Evolutionary conservation across 768 basidiomycete genomes (phyloP), one percentile per base, ranked within the genome.

Genomic region (Leucocoprinus leucothites): DNA sequence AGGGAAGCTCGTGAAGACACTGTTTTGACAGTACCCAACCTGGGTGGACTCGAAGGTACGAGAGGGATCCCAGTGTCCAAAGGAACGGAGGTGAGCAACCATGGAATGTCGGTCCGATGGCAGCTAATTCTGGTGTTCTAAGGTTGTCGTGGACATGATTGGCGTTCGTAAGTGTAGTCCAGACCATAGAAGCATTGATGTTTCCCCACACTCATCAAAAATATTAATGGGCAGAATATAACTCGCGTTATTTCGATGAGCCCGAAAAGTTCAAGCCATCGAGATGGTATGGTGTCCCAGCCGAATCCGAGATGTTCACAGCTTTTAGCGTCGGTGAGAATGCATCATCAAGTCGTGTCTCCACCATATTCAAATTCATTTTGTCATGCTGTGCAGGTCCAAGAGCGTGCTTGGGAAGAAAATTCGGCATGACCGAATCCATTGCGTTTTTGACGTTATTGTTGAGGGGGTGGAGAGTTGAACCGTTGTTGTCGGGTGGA

Each of bases 341-440:
- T 45, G 38, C 14, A n/a, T 9, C 31, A 34, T 34, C n/a, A n/a
- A n/a, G n/a, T n/a, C n/a, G n/a, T n/a, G n/a, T 31, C 31, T 31
- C 31, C 31, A 31, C 31, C 11, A 31, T 5, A 5, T 5, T 31
- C 31, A 31, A 31, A 31, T 31, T 31, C 31, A 5, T 31, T 31
- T 5, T 31, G 31, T 18, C 16, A 35, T 19, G 18, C 48, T 35
- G 9, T 16, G 42, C 57, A 75, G 79, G 79, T 45, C 80, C 81
- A 26, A 74, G 82, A 14, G 71, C 72, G 3, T 86, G 84, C 57
- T 66, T 83, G 11, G 84, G 83, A 3, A 69, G 79, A 25, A 80
- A 75, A 57, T 85, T 86, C 59, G 80, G 83, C 2, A 71, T 73
- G 0, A 74, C 71, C 0, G 82, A 85, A 61, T 71, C 74, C 1